Conservation (phyloP, 2,329 filamentous ascomycete species). For the Fusarium protoensiforme region DNA sequence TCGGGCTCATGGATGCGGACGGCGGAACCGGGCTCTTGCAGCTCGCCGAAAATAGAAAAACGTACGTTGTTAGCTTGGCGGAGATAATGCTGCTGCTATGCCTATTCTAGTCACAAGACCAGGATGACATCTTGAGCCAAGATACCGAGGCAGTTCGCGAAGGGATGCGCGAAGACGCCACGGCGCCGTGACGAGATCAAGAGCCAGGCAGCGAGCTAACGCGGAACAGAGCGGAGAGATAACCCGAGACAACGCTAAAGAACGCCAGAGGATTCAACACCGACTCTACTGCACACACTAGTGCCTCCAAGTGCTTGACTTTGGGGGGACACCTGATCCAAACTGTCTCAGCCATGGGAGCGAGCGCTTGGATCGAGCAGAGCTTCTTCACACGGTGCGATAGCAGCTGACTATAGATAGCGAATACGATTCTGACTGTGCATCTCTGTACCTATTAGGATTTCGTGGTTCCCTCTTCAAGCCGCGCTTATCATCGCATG, state of each 20-base stretch:
- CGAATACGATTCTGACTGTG: background rate
- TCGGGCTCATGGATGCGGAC: background rate
- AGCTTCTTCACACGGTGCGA: background rate
- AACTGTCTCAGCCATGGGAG: background rate
- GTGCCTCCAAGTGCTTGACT: background rate
- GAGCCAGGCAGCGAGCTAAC: background rate
- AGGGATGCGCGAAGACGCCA: background rate
- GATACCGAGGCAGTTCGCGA: background rate
- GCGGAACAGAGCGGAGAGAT: background rate
- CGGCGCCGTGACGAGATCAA: background rate
- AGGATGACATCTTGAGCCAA: background rate
- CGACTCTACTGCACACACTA: background rate
- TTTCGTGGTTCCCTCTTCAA: too few species aligned
- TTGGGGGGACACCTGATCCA: background rate
- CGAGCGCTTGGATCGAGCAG: background rate
- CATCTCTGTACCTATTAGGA: background rate
- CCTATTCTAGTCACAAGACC: background rate
- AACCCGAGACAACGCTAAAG: background rate
- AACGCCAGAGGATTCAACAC: background rate
- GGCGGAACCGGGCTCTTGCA: background rate
- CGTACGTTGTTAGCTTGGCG: background rate
- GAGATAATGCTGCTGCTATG: background rate
- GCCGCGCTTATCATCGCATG: too few species aligned
- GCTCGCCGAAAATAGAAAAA: background rate
- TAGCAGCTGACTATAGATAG: background rate